Conservation (phyloP, 2,329 filamentous ascomycete species). For the Ramularia collo-cygni region DNA sequence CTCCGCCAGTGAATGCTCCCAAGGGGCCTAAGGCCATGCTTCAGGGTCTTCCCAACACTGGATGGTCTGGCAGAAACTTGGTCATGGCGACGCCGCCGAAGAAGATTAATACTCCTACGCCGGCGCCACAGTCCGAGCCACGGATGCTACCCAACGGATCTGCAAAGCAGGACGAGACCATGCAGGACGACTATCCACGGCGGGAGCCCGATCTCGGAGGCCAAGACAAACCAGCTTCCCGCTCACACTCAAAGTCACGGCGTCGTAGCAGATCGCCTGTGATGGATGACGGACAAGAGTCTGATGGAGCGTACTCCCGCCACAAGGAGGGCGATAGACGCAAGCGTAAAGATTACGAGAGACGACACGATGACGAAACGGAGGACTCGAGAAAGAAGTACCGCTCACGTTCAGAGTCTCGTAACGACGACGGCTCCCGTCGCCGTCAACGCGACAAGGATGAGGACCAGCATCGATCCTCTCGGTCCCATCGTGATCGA, state of each 20-base stretch:
- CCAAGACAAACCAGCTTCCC: slow-evolving; percentile 25
- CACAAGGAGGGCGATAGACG: slow-evolving; percentile 30
- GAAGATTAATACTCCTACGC: slow-evolving; percentile 5
- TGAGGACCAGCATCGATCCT: slow-evolving; percentile 34
- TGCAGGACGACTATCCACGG: slow-evolving; percentile 13
- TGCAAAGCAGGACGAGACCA: slow-evolving; percentile 4
- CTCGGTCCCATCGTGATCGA: slow-evolving; percentile 41
- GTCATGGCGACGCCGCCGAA: slow-evolving; percentile 16
- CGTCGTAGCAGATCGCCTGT: slow-evolving; percentile 47
- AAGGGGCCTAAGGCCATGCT: slow-evolving; percentile 94
- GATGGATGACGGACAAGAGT: slow-evolving; percentile 32
- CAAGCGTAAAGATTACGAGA: slow-evolving; percentile 27
- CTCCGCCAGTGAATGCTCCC: slow-evolving; percentile 54
- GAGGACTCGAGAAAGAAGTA: slow-evolving; percentile 42
- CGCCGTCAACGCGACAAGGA: slow-evolving; percentile 51
- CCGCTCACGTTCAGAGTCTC: slow-evolving; percentile 59
- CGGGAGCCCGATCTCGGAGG: slow-evolving; percentile 33
- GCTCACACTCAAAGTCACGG: slow-evolving; percentile 32
- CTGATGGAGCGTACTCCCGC: slow-evolving; percentile 34
- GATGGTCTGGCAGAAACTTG: slow-evolving; percentile 56
- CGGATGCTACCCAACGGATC: slow-evolving; percentile 9
- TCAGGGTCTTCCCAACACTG: slow-evolving; percentile 77
- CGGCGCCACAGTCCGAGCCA: slow-evolving; percentile 12
- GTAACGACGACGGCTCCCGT: slow-evolving; percentile 49
- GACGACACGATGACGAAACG: slow-evolving; percentile 45